These are phyloP conservation scores for Podochytrium sp. DNA, from an alignment of 192 early-diverging fungal genomes.

Conservation along the genomic window DNA sequence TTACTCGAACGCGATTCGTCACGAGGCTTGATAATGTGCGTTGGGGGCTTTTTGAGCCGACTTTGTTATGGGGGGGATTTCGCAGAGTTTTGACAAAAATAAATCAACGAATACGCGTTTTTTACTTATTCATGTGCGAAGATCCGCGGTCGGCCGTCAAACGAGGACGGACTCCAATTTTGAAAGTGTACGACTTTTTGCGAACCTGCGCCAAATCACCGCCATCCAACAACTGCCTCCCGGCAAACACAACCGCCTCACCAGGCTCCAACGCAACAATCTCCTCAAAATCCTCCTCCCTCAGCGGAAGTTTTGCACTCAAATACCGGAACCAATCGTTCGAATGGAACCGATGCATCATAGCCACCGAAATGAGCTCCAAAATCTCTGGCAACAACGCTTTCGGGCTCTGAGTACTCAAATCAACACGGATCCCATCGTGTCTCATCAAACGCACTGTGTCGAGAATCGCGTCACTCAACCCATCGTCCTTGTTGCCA, in stretches of 20 bases:
- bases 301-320: constrained; percentile 24
- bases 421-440: constrained; percentile 34
- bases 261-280: constrained; percentile 40
- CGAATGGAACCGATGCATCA: constrained; percentile 41
- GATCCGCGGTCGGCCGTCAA: constrained; percentile 19
- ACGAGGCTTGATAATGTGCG: too few species aligned
- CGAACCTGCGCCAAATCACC: neutral
- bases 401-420: constrained; percentile 37
- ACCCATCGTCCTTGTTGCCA: constrained; percentile 12
- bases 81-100: too few species aligned
- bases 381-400: constrained; percentile 37
- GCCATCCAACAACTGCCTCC: constrained; percentile 10
- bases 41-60: too few species aligned
- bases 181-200: neutral
- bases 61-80: too few species aligned
- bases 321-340: constrained; percentile 40
- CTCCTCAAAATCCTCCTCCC: constrained; percentile 15
- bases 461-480: constrained; percentile 27
- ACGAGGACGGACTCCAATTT: neutral
- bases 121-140: constrained; percentile 17
- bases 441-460: constrained; percentile 42
- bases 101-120: too few species aligned
- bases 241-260: constrained; percentile 33
- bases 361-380: constrained; percentile 29
- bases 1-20: neutral